These are phyloP conservation scores for Boeremia exigua DNA, from an alignment of 2,329 filamentous ascomycete species.

Conservation along the genomic window DNA sequence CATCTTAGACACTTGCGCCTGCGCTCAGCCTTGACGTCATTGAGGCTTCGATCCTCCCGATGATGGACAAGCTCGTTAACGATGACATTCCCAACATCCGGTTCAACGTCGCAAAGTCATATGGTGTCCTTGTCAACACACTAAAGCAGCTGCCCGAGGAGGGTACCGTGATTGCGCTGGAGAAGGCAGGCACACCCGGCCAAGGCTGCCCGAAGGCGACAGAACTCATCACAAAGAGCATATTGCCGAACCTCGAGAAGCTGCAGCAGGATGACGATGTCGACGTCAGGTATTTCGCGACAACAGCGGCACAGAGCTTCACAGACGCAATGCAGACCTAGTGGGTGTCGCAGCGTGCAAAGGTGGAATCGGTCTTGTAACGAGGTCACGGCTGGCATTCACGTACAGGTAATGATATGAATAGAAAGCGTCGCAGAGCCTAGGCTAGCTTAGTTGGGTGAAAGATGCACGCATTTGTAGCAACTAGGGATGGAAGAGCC, in stretches of 20 bases:
- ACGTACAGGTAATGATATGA: constrained; percentile 37
- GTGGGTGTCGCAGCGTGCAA: constrained; percentile 19
- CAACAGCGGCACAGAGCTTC: constrained; percentile 73
- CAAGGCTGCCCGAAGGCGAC: constrained; percentile 72
- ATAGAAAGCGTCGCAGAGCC: constrained; percentile 22
- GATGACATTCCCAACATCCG: constrained; percentile 99
- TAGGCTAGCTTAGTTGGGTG: constrained; percentile 24
- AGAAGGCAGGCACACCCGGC: constrained; percentile 72
- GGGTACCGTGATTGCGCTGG: constrained; percentile 82
- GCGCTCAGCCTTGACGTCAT: constrained; percentile 95
- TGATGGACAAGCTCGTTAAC: constrained; percentile 89
- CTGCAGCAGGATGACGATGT: constrained; percentile 97
- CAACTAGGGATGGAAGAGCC: constrained; percentile 16
- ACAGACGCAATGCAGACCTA: constrained; percentile 51
- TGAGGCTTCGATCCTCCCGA: constrained; percentile 89
- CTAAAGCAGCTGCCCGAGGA: constrained; percentile 88
- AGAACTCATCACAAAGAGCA: constrained; percentile 82
- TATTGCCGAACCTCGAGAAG: constrained; percentile 91
- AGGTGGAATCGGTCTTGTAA: constrained; percentile 16
- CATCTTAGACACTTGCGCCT: constrained; percentile 81
- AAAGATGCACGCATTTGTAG: constrained; percentile 29
- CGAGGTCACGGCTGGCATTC: constrained; percentile 40
- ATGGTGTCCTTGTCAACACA: constrained; percentile 86
- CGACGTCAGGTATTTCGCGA: constrained; percentile 97
- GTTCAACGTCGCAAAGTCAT: constrained; percentile 99